These are phyloP conservation scores for Cladosporium cucumerinum DNA, from an alignment of 2,329 filamentous ascomycete species.

Conservation along the genomic window DNA sequence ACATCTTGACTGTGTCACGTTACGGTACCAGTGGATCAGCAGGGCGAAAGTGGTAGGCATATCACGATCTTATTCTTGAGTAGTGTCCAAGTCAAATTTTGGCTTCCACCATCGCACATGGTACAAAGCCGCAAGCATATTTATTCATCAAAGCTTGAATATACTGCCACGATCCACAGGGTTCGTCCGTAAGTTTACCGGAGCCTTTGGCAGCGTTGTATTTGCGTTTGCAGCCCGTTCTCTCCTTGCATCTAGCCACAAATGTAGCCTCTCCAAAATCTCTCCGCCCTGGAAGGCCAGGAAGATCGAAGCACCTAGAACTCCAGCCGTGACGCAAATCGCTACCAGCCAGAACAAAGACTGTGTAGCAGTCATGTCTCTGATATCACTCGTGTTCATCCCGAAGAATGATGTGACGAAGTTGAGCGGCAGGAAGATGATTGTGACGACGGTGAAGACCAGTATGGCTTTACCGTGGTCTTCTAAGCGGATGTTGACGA, in stretches of 20 bases:
- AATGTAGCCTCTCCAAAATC: constrained; percentile 36
- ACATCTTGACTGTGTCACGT: neutral
- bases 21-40: too few species aligned
- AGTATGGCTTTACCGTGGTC: constrained; percentile 45
- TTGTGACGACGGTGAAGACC: constrained; percentile 45
- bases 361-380: constrained; percentile 39
- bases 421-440: constrained; percentile 44
- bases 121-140: neutral
- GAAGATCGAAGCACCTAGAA: constrained; percentile 39
- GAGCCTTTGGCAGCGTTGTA: neutral
- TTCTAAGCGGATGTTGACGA: constrained; percentile 46
- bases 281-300: constrained; percentile 42
- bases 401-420: constrained; percentile 45
- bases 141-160: neutral
- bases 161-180: neutral
- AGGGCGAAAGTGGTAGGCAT: too few species aligned
- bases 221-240: constrained; percentile 11
- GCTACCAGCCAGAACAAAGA: constrained; percentile 42
- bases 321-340: constrained; percentile 37
- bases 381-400: constrained; percentile 43
- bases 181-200: neutral
- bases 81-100: neutral
- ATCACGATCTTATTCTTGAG: neutral
- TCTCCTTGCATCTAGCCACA: constrained; percentile 35
- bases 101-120: neutral